Conservation (phyloP, 2,329 filamentous ascomycete genomes). For the Epichloe bromicola region DNA sequence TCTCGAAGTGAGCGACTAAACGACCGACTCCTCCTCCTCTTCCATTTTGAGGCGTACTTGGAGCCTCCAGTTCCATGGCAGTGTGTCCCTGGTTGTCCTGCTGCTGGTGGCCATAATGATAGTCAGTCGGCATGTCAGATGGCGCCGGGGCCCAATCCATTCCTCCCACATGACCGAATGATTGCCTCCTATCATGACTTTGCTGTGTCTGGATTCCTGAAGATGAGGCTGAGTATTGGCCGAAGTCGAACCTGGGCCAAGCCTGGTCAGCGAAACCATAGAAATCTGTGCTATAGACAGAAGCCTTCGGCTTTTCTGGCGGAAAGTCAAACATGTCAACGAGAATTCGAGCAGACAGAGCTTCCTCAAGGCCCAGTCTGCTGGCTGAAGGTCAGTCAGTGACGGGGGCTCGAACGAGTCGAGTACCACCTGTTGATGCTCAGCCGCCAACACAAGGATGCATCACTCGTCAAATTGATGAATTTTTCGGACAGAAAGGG, state of each 20-base stretch:
- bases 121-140: conserved; percentile 16
- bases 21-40: conserved; percentile 18
- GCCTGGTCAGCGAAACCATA: conserved; percentile 20
- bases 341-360: conserved; percentile 19
- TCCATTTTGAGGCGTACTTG: conserved; percentile 12
- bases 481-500: conserved; percentile 19
- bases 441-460: conserved; percentile 22
- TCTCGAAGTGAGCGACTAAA: conserved; percentile 29
- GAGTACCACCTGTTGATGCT: conserved; percentile 23
- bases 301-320: conserved; percentile 18
- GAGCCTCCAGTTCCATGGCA: conserved; percentile 17
- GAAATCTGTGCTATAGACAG: conserved; percentile 16
- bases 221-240: conserved; percentile 12
- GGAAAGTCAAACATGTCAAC: conserved; percentile 27
- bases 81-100: conserved; percentile 2
- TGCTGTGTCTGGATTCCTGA: conserved; percentile 12
- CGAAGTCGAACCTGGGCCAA: conserved; percentile 20
- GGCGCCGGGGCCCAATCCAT: conserved; percentile 27
- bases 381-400: conserved; percentile 22
- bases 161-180: conserved; percentile 15
- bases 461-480: conserved; percentile 24
- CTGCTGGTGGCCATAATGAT: conserved; percentile 13
- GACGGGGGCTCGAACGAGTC: conserved; percentile 26
- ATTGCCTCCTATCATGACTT: conserved; percentile 14
- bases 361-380: conserved; percentile 17